Evolutionary conservation across 225 moss, liverwort and hornwort genomes (phyloP).

Genomic region (Straminergon stramineum): DNA sequence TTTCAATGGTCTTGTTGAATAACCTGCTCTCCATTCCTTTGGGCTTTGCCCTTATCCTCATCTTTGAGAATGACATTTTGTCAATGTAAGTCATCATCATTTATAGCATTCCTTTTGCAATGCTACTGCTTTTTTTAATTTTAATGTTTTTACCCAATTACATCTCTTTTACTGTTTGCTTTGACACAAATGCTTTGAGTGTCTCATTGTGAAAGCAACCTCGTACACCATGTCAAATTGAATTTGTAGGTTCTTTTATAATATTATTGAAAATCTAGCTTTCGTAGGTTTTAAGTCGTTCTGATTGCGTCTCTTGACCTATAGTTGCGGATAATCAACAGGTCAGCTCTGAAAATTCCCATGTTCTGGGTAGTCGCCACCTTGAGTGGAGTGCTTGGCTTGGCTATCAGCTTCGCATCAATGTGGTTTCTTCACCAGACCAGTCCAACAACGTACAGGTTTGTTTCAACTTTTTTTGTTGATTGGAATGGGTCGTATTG

Average conservation of each 20-base stretch:
- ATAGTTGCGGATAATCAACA: constrained; percentile 2
- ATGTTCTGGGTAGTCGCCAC: constrained; percentile 90
- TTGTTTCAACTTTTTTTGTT: neutral
- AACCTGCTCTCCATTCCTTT: constrained; percentile 90
- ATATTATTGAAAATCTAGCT: neutral
- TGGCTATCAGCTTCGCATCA: constrained; percentile 97
- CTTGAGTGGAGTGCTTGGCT: constrained; percentile 89
- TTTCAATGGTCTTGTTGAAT: constrained; percentile 92
- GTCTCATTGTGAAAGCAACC: neutral
- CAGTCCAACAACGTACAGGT: constrained; percentile 97
- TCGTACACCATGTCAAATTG: neutral
- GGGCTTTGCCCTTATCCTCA: constrained; percentile 65
- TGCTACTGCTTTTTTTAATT: neutral
- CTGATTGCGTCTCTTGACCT: neutral
- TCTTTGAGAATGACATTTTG: constrained; percentile 68
- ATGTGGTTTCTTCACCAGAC: constrained; percentile 99
- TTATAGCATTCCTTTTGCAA: neutral
- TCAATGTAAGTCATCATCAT: constrained; percentile 44
- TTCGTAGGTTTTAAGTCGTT: neutral
- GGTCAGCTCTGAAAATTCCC: constrained; percentile 73
- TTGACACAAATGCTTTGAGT: neutral
- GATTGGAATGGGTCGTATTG: neutral
- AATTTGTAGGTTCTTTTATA: neutral
- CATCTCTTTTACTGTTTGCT: neutral
- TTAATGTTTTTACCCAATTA: neutral